Percentiles rank a stretch among this genome's conserved stretches.
Conservation (phyloP, 2,329 filamentous ascomycete species). For the Calonectria henricotiae region DNA sequence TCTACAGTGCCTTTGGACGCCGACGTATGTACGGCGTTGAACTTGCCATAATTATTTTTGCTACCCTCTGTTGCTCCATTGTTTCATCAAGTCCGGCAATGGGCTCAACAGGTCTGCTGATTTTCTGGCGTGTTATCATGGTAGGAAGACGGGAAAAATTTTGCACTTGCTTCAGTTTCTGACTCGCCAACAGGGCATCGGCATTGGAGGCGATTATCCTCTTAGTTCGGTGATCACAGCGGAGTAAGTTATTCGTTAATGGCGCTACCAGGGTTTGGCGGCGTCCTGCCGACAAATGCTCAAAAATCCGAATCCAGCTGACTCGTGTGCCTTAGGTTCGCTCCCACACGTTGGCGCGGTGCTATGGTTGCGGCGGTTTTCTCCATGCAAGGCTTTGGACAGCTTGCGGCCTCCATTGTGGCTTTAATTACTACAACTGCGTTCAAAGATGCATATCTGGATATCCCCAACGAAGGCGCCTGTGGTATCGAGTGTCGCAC, state of each 20-base stretch:
- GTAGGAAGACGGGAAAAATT: constrained; percentile 54
- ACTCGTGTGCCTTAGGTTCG: constrained; percentile 70
- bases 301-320: constrained; percentile 34
- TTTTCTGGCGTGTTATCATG: constrained; percentile 86
- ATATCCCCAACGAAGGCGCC: constrained; percentile 58
- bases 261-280: constrained; percentile 37
- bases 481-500: constrained; percentile 77
- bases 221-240: constrained; percentile 86
- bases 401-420: constrained; percentile 80
- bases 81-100: constrained; percentile 75
- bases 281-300: constrained; percentile 25
- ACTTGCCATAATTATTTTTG: constrained; percentile 80
- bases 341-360: constrained; percentile 85
- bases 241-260: constrained; percentile 66
- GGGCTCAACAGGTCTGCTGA: constrained; percentile 73
- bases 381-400: constrained; percentile 88
- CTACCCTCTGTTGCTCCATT: constrained; percentile 78
- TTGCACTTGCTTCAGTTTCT: constrained; percentile 27
- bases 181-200: constrained; percentile 69
- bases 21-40: constrained; percentile 89
- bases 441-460: constrained; percentile 71
- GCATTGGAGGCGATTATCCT: constrained; percentile 88
- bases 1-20: constrained; percentile 74
- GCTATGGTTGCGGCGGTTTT: constrained; percentile 90
- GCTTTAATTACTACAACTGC: constrained; percentile 78